Base-by-base conservation (phyloP, 2,329 filamentous ascomycete genomes). In the Fusarium euwallaceae region DNA sequence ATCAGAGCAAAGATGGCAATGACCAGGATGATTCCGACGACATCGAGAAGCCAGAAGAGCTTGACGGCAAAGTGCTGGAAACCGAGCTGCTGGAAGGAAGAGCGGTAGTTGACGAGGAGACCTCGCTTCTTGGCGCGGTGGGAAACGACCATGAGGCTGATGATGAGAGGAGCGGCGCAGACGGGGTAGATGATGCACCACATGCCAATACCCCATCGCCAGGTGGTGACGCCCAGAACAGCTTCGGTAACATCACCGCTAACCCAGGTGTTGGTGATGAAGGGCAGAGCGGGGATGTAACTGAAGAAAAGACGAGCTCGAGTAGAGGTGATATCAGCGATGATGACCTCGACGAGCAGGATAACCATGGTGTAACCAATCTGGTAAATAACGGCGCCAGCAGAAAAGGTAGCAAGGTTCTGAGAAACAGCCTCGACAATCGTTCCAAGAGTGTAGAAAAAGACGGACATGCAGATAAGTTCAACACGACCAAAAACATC, bases 161-260 rank as follows among this genome's bases (percentile, higher is more conserved):
- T 71, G 76, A 92, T 83, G 58, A 92, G 84, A 3, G 91, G 90
- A 11, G 91, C 73, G 4, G 88, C 83, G 78, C 87, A 89, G 24
- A 88, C 85, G 4, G 90, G 87, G 79, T 90, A 92, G 69, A 92
- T 91, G 79, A 92, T 89, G 71, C 84, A 85, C 84, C 88, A 92
- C 90, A 92, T 92, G 75, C 89, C 90, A 36, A 91, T 86, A 36
- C 90, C 91, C 90, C 90, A 92, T 69, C 86, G 81, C 91, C 91
- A 92, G 9, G 82, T 85, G 0, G 87, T 89, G 16, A 69, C 75
- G 0, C 67, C 76, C 2, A 91, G 80, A 2, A 91, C 88, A 0
- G 86, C 83, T 4, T 76, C 67, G 4, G 88, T 84, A 51, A 92
- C 81, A 74, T 92, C 84, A 29, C 91, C 91, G 71, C 88, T 88